Conservation (phyloP, 140 eudicot genomes). For the Erigeron philadelphicus region DNA sequence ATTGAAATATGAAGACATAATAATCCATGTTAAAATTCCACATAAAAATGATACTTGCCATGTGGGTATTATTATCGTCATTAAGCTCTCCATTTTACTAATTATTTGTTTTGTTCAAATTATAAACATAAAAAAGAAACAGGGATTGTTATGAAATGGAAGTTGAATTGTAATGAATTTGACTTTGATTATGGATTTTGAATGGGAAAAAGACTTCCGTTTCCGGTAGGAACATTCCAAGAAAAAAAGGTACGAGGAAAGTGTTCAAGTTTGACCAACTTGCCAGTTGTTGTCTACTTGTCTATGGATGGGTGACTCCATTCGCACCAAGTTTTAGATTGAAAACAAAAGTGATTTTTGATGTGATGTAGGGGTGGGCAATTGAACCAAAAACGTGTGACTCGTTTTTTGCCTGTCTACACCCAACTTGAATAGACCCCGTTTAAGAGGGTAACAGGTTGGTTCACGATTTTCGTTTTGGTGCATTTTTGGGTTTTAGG, state of each 20-base stretch:
- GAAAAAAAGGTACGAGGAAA: not conserved
- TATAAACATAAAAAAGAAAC: too few species aligned
- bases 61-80: slow-evolving; percentile 33
- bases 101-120: too few species aligned
- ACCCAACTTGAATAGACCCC: too few species aligned
- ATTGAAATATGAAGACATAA: slow-evolving; percentile 54
- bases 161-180: not conserved
- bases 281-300: not conserved
- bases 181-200: not conserved
- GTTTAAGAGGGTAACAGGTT: too few species aligned
- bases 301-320: not conserved
- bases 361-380: too few species aligned
- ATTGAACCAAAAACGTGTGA: too few species aligned
- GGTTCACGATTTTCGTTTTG: too few species aligned
- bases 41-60: slow-evolving; percentile 62
- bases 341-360: too few species aligned
- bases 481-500: too few species aligned
- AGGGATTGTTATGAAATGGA: not conserved
- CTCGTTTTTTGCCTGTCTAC: too few species aligned
- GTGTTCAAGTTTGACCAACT: not conserved
- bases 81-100: too few species aligned
- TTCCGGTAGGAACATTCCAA: slow-evolving; percentile 8
- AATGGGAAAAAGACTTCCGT: not conserved
- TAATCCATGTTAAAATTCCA: slow-evolving; percentile 63
- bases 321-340: too few species aligned